phyloP scores from a whole-genome alignment of 495 filamentous ascomycete species.

The Neurospora tetrasperma region DNA sequence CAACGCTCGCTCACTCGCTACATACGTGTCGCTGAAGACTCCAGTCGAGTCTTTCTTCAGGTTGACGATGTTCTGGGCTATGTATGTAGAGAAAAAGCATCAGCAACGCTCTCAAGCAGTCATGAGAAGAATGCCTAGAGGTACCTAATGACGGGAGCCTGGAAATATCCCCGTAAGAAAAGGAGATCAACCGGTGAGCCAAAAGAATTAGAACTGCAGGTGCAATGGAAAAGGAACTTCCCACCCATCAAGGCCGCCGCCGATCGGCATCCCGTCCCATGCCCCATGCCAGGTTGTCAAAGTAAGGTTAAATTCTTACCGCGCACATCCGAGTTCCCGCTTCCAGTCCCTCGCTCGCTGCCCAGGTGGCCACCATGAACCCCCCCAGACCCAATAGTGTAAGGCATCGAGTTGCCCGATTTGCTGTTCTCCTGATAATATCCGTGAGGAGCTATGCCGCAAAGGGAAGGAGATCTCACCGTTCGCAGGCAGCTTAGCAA shows the following conservation, averaged over 20 bases:
- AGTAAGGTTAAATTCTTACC: not conserved
- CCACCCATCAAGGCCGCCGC: not conserved
- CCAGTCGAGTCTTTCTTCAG: not conserved
- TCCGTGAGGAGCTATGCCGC: not conserved
- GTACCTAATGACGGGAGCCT: not conserved
- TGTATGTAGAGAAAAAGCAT: not conserved
- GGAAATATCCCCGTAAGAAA: not conserved
- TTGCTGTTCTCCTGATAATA: not conserved
- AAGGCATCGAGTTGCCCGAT: not conserved
- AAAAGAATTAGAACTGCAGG: too few relatives aligned
- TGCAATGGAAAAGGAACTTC: not conserved
- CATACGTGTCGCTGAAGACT: not conserved
- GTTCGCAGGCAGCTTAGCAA: not conserved
- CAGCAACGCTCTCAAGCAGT: not conserved
- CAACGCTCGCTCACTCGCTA: not conserved
- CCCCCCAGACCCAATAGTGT: not conserved
- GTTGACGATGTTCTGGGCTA: not conserved
- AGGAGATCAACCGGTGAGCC: not conserved
- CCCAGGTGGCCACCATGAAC: not conserved
- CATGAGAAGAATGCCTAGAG: not conserved
- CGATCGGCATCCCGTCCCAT: not conserved
- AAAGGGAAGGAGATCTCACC: not conserved
- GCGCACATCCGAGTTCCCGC: not conserved
- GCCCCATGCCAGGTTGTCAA: not conserved
- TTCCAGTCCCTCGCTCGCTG: not conserved